phyloP scores from a whole-genome alignment of 371 early-diverging fungal genomes.

The Mucor velutinosus region DNA sequence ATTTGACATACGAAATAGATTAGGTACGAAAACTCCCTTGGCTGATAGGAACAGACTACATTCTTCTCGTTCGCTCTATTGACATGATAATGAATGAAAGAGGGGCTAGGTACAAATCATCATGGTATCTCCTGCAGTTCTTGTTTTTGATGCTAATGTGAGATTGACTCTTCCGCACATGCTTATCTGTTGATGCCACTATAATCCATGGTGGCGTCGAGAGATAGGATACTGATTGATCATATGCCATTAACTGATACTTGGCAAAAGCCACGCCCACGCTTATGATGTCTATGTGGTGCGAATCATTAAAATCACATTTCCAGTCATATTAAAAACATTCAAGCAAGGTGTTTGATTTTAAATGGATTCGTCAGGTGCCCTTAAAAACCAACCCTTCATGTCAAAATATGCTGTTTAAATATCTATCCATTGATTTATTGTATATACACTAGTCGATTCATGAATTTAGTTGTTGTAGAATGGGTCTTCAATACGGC shows the following conservation, averaged over 20 bases:
- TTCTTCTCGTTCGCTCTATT: not conserved
- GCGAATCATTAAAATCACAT: not conserved
- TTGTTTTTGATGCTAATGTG: not conserved
- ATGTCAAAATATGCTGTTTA: not conserved
- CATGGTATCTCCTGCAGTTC: slow-evolving; percentile 6
- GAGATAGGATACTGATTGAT: not conserved
- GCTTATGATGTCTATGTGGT: not conserved
- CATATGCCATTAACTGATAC: no score
- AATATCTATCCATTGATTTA: slow-evolving; percentile 1
- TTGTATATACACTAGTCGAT: slow-evolving; percentile 3
- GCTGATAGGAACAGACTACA: not conserved
- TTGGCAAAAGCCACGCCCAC: not conserved
- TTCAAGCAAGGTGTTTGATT: not conserved
- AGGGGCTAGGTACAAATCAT: not conserved
- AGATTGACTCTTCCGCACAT: not conserved
- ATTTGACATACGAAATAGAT: not conserved
- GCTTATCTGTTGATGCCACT: not conserved
- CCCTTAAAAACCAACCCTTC: not conserved
- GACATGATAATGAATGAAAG: not conserved
- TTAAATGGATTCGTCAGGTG: not conserved
- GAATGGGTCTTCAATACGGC: slow-evolving; percentile 72
- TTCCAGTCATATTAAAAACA: not conserved
- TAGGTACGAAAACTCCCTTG: not conserved
- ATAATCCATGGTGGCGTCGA: not conserved
- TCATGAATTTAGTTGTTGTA: slow-evolving; percentile 15